Evolutionary conservation across 257 asterid genomes (phyloP), one percentile per base, ranked within the genome.

Genomic region (Ehretia macrophylla): DNA sequence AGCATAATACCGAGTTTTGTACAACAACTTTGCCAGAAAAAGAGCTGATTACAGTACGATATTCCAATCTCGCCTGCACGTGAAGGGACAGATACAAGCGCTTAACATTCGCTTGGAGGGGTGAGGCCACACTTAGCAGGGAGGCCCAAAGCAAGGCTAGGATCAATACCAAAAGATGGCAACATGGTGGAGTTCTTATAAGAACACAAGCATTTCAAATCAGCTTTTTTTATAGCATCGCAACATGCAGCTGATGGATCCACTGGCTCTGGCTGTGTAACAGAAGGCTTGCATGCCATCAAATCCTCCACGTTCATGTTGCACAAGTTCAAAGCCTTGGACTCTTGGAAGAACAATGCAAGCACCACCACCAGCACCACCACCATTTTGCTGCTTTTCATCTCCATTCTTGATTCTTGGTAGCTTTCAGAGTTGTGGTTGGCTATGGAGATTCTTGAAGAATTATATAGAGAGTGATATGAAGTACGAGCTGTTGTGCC

Each of bases 251-350:
- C 17, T 21, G 82, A 46, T 0, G 95, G 95, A 0, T 74, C 70
- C 58, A 51, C 68, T 37, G 88, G 94, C 48, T 63, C 46, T 0
- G 90, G 90, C 14, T 68, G 85, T 0, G 86, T 72, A 14, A 82
- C 86, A 1, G 85, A 80, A 0, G 90, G 81, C 65, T 59, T 81
- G 75, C 95, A 84, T 3, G 85, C 83, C 55, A 47, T 56, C 0
- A 84, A 64, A 0, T 86, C 94, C 6, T 83, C 76, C 57, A 80
- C 83, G 42, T 78, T 63, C 83, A 84, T 80, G 73, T 80, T 77
- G 51, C 94, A 87, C 63, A 87, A 53, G 37, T 55, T 69, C 69
- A 69, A 27, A 9, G 48, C 60, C n/a, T 4, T 51, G 1, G 65
- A 27, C 23, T 62, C 67, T 27, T 37, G 14, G 11, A 50, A 37